These are phyloP conservation scores for Beta lomatogona DNA, from an alignment of 179 eudicot genomes.

Conservation along the genomic window DNA sequence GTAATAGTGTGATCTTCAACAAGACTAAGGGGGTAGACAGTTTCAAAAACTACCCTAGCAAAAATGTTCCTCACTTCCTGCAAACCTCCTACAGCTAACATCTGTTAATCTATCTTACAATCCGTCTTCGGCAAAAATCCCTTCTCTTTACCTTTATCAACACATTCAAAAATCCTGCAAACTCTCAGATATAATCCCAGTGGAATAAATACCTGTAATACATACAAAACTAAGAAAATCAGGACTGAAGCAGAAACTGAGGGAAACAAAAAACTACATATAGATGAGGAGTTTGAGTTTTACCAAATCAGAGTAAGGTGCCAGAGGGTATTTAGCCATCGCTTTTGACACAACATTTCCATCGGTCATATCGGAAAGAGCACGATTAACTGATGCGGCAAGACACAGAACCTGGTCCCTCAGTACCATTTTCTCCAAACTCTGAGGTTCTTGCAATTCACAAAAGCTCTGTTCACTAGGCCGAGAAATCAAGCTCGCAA, in stretches of 20 bases:
- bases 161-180: constrained; percentile 59
- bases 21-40: constrained; percentile 51
- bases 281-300: constrained; percentile 9
- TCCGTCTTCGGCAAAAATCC: constrained; percentile 57
- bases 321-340: constrained; percentile 66
- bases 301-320: constrained; percentile 87
- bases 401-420: constrained; percentile 53
- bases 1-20: constrained; percentile 13
- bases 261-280: background rate
- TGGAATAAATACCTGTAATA: constrained; percentile 68
- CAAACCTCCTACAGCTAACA: constrained; percentile 53
- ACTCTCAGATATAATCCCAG: constrained; percentile 50
- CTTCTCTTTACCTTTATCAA: constrained; percentile 44
- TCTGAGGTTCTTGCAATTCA: constrained; percentile 54
- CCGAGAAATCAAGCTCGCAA: constrained; percentile 51
- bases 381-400: constrained; percentile 47
- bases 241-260: background rate
- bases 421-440: constrained; percentile 32
- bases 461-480: constrained; percentile 51
- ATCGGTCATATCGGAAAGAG: constrained; percentile 67
- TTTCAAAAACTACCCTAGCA: constrained; percentile 75
- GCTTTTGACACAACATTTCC: constrained; percentile 65
- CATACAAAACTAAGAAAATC: background rate
- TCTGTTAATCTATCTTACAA: constrained; percentile 54
- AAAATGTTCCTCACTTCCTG: constrained; percentile 65